A percentile compares a stretch with the other conserved stretches of the same genome.
These are phyloP conservation scores for Arabis alpina DNA, from an alignment of 345 rosid genomes.

Conservation along the genomic window DNA sequence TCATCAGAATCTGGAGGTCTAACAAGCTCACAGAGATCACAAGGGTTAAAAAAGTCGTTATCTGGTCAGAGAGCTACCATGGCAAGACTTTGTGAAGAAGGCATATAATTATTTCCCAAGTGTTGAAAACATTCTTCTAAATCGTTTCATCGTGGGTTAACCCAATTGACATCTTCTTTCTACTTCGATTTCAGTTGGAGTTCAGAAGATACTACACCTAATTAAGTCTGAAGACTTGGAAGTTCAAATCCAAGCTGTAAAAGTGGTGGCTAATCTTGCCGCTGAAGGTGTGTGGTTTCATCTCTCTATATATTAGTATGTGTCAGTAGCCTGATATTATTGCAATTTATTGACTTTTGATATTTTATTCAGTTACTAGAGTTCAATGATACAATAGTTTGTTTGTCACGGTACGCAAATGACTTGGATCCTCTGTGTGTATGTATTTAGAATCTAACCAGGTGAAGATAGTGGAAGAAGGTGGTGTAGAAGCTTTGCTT, in stretches of 20 bases:
- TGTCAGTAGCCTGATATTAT: no score
- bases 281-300: constrained; percentile 72
- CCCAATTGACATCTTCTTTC: constrained; percentile 31
- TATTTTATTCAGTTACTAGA: no score
- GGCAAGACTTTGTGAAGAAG: constrained; percentile 96
- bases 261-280: constrained; percentile 95
- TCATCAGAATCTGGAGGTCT: constrained; percentile 48
- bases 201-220: constrained; percentile 79
- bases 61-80: constrained; percentile 84
- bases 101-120: constrained; percentile 41
- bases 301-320: not conserved
- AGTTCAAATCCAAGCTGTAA: constrained; percentile 90
- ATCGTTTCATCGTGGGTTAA: constrained; percentile 10
- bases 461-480: constrained; percentile 88
- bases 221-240: constrained; percentile 80
- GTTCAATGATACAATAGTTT: no score
- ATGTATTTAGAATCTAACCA: constrained; percentile 71
- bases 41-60: constrained; percentile 57
- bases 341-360: no score
- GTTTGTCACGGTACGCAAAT: not conserved
- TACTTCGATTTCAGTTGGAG: constrained; percentile 64
- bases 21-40: constrained; percentile 55
- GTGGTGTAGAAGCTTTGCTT: constrained; percentile 89
- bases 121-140: not conserved
- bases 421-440: constrained; percentile 22